These are phyloP conservation scores for Rosellinia necatrix DNA, from an alignment of 2,329 filamentous ascomycete species.

Conservation along the genomic window DNA sequence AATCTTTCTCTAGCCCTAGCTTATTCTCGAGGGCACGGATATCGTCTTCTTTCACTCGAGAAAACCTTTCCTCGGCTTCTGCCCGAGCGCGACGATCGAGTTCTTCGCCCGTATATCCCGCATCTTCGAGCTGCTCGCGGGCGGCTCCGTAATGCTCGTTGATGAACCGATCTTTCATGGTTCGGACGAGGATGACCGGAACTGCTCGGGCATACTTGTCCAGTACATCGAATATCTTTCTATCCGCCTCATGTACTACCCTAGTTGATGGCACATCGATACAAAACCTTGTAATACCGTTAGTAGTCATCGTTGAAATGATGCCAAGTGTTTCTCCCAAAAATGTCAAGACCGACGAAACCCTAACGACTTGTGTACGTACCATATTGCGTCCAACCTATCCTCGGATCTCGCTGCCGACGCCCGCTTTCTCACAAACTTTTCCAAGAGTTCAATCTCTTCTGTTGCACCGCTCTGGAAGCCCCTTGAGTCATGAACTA, in stretches of 20 bases:
- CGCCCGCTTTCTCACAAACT: slow-evolving; percentile 34
- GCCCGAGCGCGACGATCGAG: slow-evolving; percentile 25
- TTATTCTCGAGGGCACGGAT: slow-evolving; percentile 32
- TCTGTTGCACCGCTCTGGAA: slow-evolving; percentile 35
- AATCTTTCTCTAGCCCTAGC: slow-evolving; percentile 29
- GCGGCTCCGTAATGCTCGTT: slow-evolving; percentile 31
- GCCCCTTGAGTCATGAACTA: slow-evolving; percentile 38
- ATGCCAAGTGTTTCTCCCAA: not conserved
- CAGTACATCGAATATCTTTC: slow-evolving; percentile 33
- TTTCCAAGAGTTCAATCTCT: slow-evolving; percentile 33
- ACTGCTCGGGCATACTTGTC: slow-evolving; percentile 27
- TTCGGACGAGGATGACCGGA: slow-evolving; percentile 36
- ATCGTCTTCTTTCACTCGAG: slow-evolving; percentile 28
- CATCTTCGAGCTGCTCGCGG: slow-evolving; percentile 25
- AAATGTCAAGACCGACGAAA: not conserved
- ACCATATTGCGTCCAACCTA: slow-evolving; percentile 37
- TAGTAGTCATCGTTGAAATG: not conserved
- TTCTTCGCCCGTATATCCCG: slow-evolving; percentile 24
- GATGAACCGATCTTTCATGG: slow-evolving; percentile 37
- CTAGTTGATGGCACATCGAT: slow-evolving; percentile 34
- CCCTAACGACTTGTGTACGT: slow-evolving; percentile 1
- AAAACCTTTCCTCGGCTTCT: slow-evolving; percentile 28
- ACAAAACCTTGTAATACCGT: slow-evolving; percentile 30
- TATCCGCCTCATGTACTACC: slow-evolving; percentile 35
- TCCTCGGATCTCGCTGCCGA: slow-evolving; percentile 18